Conservation (phyloP, 140 eudicot genomes). For the Flaveria floridana region DNA sequence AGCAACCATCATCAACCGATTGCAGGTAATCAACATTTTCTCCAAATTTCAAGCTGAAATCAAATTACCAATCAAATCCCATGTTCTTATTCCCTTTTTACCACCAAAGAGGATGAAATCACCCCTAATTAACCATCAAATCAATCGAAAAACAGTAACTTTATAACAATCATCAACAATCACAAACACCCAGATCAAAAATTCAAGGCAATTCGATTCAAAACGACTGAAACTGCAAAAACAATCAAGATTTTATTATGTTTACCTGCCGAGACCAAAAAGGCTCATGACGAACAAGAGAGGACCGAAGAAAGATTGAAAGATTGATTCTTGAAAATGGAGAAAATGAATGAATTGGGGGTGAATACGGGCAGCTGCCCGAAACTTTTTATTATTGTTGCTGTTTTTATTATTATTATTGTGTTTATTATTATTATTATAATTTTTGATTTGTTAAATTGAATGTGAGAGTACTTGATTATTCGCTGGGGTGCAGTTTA, state of each 20-base stretch:
- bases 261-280: constrained; percentile 86
- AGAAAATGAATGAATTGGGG: not conserved
- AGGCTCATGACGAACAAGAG: constrained; percentile 65
- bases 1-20: too few species aligned
- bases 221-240: not conserved
- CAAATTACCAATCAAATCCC: not conserved
- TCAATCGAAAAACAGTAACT: constrained; percentile 14
- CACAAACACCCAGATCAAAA: constrained; percentile 25
- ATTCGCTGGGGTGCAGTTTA: constrained; percentile 23
- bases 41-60: not conserved
- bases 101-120: not conserved
- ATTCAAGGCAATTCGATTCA: constrained; percentile 10
- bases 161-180: not conserved
- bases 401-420: too few species aligned
- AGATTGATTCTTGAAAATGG: constrained; percentile 8
- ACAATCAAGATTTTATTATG: not conserved
- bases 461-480: constrained; percentile 6
- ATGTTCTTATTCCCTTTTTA: not conserved
- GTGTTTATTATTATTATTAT: not conserved
- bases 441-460: not conserved
- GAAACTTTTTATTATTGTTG: too few species aligned
- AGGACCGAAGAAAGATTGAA: constrained; percentile 1
- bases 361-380: not conserved
- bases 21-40: too few species aligned
- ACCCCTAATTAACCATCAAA: constrained; percentile 1